These are phyloP conservation scores for Aspergillus thermomutatus DNA, from an alignment of 2,329 filamentous ascomycete species.

Conservation along the genomic window DNA sequence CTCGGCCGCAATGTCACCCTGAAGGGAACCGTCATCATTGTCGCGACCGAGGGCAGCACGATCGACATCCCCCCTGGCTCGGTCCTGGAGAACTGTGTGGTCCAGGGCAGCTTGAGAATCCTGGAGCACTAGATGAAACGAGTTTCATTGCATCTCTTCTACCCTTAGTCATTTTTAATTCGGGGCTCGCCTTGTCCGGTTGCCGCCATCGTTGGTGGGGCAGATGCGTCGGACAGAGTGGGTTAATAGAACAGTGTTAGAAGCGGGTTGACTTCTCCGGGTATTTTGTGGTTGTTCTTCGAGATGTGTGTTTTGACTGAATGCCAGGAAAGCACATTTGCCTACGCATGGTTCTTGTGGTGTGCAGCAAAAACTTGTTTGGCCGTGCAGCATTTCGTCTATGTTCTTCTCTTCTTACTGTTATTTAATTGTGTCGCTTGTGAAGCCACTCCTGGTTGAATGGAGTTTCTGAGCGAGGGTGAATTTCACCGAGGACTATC, in stretches of 20 bases:
- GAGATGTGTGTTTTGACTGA: slow-evolving; percentile 2
- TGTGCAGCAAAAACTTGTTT: slow-evolving; percentile 7
- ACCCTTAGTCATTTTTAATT: not conserved
- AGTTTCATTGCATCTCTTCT: slow-evolving; percentile 11
- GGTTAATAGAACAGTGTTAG: slow-evolving; percentile 15
- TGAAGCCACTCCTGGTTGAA: slow-evolving; percentile 2
- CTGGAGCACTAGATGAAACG: slow-evolving; percentile 57
- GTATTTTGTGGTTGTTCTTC: slow-evolving; percentile 7
- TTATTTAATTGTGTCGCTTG: slow-evolving; percentile 7
- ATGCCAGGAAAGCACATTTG: not conserved
- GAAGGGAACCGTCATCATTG: slow-evolving; percentile 97
- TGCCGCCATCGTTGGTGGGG: not conserved
- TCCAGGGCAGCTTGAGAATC: slow-evolving; percentile 87
- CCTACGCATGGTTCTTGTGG: slow-evolving; percentile 1
- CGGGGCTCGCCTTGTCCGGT: not conserved
- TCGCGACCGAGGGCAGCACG: slow-evolving; percentile 94
- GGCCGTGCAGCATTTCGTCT: not conserved
- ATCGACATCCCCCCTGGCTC: slow-evolving; percentile 97
- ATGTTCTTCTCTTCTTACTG: slow-evolving; percentile 2
- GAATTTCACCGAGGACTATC: not conserved
- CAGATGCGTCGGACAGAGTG: slow-evolving; percentile 1
- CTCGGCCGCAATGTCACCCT: slow-evolving; percentile 91
- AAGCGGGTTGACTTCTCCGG: slow-evolving; percentile 5
- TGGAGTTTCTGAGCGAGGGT: slow-evolving; percentile 1
- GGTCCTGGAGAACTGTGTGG: slow-evolving; percentile 96